Evolutionary conservation across 371 early-diverging fungal species (phyloP).

Genomic region (Actinomucor elegans): DNA sequence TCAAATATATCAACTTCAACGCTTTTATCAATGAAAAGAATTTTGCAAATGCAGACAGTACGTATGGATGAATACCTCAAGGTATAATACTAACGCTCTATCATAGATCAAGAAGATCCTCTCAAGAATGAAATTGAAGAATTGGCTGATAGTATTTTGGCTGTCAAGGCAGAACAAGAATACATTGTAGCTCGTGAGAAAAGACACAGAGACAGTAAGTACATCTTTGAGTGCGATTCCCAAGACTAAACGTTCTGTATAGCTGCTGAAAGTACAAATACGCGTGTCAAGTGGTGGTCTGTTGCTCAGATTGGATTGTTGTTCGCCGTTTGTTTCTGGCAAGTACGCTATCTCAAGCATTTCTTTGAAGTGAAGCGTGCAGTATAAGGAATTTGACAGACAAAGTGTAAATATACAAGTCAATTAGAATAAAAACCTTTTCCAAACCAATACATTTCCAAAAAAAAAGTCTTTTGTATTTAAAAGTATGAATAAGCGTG

Average conservation of each 20-base stretch:
- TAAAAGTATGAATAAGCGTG: too few species aligned
- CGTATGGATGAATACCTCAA: not conserved
- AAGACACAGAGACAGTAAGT: conserved; percentile 72
- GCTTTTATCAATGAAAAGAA: conserved; percentile 35
- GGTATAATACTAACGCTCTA: not conserved
- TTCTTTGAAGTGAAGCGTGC: conserved; percentile 80
- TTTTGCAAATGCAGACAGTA: conserved; percentile 25
- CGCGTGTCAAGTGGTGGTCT: conserved; percentile 82
- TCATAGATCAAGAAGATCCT: conserved; percentile 55
- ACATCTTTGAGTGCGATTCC: not conserved
- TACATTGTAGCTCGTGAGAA: conserved; percentile 72
- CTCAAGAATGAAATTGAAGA: conserved; percentile 67
- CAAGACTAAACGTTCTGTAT: not conserved
- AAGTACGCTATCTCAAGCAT: conserved; percentile 71
- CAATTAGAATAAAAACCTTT: not conserved
- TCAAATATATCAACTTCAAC: conserved; percentile 59
- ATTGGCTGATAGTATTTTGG: conserved; percentile 63
- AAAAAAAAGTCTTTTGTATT: conserved; percentile 3
- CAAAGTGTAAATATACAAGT: too few species aligned
- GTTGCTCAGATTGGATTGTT: conserved; percentile 63
- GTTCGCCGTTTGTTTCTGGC: conserved; percentile 66
- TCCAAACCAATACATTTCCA: not conserved
- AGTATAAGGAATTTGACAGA: conserved; percentile 52
- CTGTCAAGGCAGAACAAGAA: conserved; percentile 73
- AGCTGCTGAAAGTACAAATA: conserved; percentile 80